Percentiles rank a stretch among this genome's conserved stretches.
Conservation (phyloP, 805 yeast genomes). For the Cyberlindnera mrakii region DNA sequence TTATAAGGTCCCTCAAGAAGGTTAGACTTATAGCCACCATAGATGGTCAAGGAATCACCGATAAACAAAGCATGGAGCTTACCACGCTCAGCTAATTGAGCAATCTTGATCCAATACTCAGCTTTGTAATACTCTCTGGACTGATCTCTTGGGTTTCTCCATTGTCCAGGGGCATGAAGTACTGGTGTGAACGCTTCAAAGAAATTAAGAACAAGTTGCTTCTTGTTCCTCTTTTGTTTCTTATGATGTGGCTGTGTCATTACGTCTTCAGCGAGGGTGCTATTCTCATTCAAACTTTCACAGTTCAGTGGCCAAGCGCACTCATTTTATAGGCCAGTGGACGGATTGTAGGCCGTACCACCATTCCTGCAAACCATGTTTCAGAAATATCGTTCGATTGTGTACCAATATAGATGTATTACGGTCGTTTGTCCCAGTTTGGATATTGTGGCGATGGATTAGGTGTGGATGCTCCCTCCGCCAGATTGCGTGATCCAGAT, state of each 20-base stretch:
- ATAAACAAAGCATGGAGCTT: slow-evolving; percentile 34
- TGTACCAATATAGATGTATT: background rate
- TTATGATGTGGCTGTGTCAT: slow-evolving; percentile 12
- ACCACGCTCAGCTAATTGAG: slow-evolving; percentile 33
- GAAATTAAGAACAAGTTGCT: slow-evolving; percentile 17
- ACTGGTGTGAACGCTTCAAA: slow-evolving; percentile 19
- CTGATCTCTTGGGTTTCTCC: slow-evolving; percentile 19
- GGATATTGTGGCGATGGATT: too few species aligned
- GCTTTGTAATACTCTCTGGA: slow-evolving; percentile 16
- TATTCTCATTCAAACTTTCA: background rate
- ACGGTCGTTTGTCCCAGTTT: too few species aligned
- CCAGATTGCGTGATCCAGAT: too few species aligned
- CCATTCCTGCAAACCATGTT: background rate
- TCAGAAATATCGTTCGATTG: background rate
- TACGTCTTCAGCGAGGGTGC: background rate
- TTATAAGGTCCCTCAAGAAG: slow-evolving; percentile 30
- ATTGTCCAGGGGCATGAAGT: slow-evolving; percentile 20
- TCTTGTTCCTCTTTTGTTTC: slow-evolving; percentile 15
- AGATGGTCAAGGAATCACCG: slow-evolving; percentile 36
- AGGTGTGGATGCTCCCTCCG: too few species aligned
- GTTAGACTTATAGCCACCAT: slow-evolving; percentile 31
- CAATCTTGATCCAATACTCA: slow-evolving; percentile 35
- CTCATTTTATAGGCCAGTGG: too few species aligned
- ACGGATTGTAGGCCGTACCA: too few species aligned
- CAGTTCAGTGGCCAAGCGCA: background rate